Evolutionary conservation across 768 basidiomycete species (phyloP).

Genomic region (Lactifluus subvellereus): DNA sequence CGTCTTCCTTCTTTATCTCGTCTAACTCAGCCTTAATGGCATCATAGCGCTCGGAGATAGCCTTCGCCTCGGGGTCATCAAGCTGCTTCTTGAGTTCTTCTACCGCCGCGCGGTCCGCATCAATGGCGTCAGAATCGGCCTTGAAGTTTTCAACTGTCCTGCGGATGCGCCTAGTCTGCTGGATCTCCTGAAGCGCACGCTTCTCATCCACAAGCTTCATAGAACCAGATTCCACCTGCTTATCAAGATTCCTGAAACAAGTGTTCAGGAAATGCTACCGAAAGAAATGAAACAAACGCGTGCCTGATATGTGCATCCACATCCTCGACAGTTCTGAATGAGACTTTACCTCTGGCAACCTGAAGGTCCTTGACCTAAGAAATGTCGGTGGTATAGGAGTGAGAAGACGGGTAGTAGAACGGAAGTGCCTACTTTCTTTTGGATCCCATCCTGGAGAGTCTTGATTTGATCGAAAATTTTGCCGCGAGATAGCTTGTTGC

Average conservation of each 20-base stretch:
- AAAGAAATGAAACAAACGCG: constrained; percentile 27
- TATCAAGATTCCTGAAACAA: constrained; percentile 65
- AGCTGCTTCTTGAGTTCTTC: constrained; percentile 78
- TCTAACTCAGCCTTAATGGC: constrained; percentile 81
- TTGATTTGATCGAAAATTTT: constrained; percentile 79
- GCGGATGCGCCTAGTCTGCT: constrained; percentile 60
- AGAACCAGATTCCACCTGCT: constrained; percentile 84
- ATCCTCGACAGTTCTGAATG: constrained; percentile 78
- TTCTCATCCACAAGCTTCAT: constrained; percentile 96
- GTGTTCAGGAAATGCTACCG: constrained; percentile 16
- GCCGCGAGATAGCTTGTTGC: constrained; percentile 59
- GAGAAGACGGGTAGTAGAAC: not conserved
- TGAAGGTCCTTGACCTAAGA: constrained; percentile 81
- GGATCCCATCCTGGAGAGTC: constrained; percentile 64
- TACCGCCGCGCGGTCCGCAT: constrained; percentile 63
- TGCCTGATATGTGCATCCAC: constrained; percentile 85
- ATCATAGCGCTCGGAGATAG: constrained; percentile 74
- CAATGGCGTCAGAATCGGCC: constrained; percentile 71
- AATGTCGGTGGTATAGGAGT: constrained; percentile 5
- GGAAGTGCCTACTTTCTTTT: constrained; percentile 61
- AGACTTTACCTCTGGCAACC: constrained; percentile 66
- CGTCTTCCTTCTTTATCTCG: constrained; percentile 76
- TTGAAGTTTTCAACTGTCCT: constrained; percentile 78
- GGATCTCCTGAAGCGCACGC: constrained; percentile 88
- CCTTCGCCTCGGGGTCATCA: constrained; percentile 87